Base-by-base conservation (phyloP, 176 grass and related monocot genomes). In the Aegilops longissima region DNA sequence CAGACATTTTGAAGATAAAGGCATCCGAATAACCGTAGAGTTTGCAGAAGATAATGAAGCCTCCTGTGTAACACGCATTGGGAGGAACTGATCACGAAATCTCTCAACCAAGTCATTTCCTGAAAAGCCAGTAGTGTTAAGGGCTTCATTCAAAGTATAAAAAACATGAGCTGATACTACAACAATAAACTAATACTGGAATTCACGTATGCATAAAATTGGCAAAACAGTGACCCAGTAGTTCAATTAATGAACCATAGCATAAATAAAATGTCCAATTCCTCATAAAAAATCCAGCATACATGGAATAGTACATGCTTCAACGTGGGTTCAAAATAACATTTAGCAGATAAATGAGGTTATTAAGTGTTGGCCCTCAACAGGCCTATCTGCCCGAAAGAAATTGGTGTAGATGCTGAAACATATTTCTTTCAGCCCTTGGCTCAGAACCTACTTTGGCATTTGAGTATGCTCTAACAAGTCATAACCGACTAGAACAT, bases 1-100 rank as follows among this genome's bases (percentile, higher is more conserved):
- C 74, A 90, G 71, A 61, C 93, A 95, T 87, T 98, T 98, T 77
- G 93, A 91, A 86, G 96, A 98, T 45, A 98, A 86, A 62, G 96
- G 93, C 92, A 98, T 98, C 29, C 96, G 93, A 88, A 98, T 94
- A 84, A 98, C 76, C 13, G 82, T 92, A 25, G 96, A 98, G 90
- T 92, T 94, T 80, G 93, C 91, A 78, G 90, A 89, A 87, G 87
- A 85, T 27, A 94, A 58, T 82, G 93, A 98, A 82, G 82, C 88
- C 59, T 95, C 93, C 90, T 93, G 81, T 77, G 80, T 89, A 80
- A 95, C 90, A 73, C 86, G 92, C 93, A 98, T 92, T 69, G 96
- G 96, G 77, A 81, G 66, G 84, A 98, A 98, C 66, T 98, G 96
- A 91, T 98, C 93, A 76, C 77, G 88, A 90, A 98, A 98, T 80